Base-by-base conservation (phyloP, 495 filamentous ascomycete genomes). In the Xylaria acuta region DNA sequence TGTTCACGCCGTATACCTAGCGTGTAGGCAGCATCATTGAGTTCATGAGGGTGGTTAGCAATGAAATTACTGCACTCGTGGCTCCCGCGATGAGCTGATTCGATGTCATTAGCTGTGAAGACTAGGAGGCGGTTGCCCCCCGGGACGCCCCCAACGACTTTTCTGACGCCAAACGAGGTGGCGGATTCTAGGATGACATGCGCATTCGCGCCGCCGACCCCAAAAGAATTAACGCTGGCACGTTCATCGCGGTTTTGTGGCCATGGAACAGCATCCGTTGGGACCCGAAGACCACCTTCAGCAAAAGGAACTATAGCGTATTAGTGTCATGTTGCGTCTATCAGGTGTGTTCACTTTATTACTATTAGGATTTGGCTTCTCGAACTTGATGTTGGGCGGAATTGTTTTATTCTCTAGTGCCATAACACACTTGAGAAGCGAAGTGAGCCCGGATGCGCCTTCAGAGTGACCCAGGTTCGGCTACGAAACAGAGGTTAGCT, bases 401-500 rank as follows among this genome's bases (percentile, higher is more conserved):
- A 83, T 79, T 56, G 75, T 75, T 38, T 78, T 80, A 53, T 82
- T 81, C 65, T 90, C 83, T 6, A 89, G 73, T 70, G 84, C 84
- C 49, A 87, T 49, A 8, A 82, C 74, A 2, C 79, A 79, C 63
- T 90, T 89, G 34, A 89, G 83, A 6, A 89, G 53, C 1, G 80
- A 82, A 0, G 83, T 79, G 25, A 89, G 73, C 0, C 86, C 87
- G 40, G 80, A 80, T 1, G 83, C 78, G 0, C 80, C 86, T 76
- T 89, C 88, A 1, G 79, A 65, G 70, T 90, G 88, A 0, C 87
- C 85, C 4, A 88, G 75, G 64, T 87, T 86, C 0, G 84, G 81
- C 65, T 70, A 12, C 0, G 8, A 25, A 51, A 9, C 4, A 41
- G 2, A 11, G 30, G 30, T 51, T 51, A 66, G 64, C 27, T 25